Percentiles rank a stretch among this genome's conserved stretches.
Conservation (phyloP, 257 asterid genomes). For the Solanum chiquidenum region DNA sequence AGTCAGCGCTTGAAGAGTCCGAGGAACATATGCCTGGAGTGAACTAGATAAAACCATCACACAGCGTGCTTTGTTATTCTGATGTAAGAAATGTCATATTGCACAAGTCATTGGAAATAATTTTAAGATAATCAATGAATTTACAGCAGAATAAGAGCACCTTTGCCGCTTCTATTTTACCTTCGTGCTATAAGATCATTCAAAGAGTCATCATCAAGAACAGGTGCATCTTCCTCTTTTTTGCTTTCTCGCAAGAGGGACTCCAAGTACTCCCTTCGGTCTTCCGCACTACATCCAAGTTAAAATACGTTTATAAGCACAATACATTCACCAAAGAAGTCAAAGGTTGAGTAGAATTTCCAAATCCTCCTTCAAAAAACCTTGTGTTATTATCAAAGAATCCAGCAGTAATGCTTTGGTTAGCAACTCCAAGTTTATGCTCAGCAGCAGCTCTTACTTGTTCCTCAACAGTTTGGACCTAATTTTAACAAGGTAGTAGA, state of each 20-base stretch:
- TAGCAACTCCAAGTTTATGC: constrained; percentile 99
- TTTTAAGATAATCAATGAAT: background rate
- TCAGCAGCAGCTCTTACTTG: constrained; percentile 99
- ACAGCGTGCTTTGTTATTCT: background rate
- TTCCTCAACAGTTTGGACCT: constrained; percentile 99
- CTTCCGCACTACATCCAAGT: constrained; percentile 76
- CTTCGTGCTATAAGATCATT: constrained; percentile 95
- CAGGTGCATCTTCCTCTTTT: constrained; percentile 94
- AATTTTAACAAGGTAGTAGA: constrained; percentile 9
- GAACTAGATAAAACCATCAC: background rate
- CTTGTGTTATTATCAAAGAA: constrained; percentile 97
- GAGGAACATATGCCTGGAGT: background rate
- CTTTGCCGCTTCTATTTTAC: constrained; percentile 19
- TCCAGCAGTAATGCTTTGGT: constrained; percentile 99
- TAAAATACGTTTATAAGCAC: constrained; percentile 2
- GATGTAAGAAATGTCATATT: background rate
- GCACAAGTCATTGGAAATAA: background rate
- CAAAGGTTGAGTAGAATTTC: background rate
- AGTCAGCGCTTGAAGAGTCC: background rate
- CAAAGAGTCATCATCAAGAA: constrained; percentile 87
- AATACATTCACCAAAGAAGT: background rate
- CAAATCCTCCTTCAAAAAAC: constrained; percentile 21
- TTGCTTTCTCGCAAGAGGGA: constrained; percentile 94
- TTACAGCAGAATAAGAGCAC: background rate
- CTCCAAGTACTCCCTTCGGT: constrained; percentile 98